A percentile compares a stretch with the other conserved stretches of the same genome.
Conservation (phyloP, 2,329 filamentous ascomycete species). For the Cladophialophora exuberans region DNA sequence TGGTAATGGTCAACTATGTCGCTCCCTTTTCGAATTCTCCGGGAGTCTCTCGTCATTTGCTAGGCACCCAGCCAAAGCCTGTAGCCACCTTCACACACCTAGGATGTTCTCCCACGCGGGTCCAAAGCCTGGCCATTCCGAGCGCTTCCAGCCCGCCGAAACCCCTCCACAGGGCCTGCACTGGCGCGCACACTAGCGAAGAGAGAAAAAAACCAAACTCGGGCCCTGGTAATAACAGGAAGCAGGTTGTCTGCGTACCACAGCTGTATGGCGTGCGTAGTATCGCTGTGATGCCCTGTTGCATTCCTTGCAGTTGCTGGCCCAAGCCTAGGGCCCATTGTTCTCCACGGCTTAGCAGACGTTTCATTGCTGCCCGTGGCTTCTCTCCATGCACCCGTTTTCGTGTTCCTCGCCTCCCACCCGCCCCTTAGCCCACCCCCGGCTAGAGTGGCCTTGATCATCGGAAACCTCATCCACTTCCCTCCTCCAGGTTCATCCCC, state of each 20-base stretch:
- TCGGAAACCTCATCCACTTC: background rate
- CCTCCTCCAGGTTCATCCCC: conserved; percentile 15
- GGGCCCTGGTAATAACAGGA: background rate
- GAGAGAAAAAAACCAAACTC: background rate
- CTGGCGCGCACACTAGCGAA: background rate
- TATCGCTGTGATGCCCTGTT: too few relatives aligned
- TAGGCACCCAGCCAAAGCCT: too few relatives aligned
- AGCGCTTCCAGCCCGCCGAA: background rate
- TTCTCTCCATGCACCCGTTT: background rate
- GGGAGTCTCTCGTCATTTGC: background rate
- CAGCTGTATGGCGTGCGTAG: too few relatives aligned
- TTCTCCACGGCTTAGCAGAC: background rate
- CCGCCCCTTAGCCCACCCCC: conserved; percentile 8
- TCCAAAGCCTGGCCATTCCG: background rate
- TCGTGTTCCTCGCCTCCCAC: conserved; percentile 18
- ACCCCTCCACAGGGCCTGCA: background rate
- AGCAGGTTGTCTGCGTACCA: background rate
- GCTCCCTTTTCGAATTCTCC: background rate
- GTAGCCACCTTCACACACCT: too few relatives aligned
- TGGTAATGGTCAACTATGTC: too few relatives aligned
- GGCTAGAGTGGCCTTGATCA: conserved; percentile 5
- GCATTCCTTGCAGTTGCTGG: background rate
- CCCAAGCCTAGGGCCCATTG: background rate
- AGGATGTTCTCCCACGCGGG: background rate
- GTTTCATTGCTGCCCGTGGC: background rate